A percentile compares a stretch with the other conserved stretches of the same genome.
Conservation (phyloP, 1,284 basidiomycete genomes). For the Polyporus tsugae region DNA sequence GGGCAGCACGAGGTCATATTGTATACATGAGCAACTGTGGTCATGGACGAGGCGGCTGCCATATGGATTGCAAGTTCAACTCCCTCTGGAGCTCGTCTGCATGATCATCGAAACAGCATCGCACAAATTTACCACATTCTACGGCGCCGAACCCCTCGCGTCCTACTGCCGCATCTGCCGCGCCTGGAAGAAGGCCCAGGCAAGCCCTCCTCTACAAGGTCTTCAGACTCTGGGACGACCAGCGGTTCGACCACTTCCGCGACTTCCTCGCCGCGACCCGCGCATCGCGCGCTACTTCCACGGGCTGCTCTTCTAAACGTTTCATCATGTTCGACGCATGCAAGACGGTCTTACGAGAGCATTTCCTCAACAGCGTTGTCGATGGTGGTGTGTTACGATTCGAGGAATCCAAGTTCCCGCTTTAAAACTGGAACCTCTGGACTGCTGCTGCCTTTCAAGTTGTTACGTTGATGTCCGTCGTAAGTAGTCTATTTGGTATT, state of each 20-base stretch:
- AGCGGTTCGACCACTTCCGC: constrained; percentile 13
- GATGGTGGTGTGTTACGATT: neutral
- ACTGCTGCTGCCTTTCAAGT: too few species aligned
- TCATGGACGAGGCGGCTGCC: too few species aligned
- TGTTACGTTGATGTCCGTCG: too few species aligned
- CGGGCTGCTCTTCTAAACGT: neutral
- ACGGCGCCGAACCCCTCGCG: too few species aligned
- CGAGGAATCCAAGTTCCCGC: too few species aligned
- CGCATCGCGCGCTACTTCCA: constrained; percentile 6
- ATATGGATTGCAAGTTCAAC: too few species aligned
- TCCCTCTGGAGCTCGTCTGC: neutral
- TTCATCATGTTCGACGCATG: neutral
- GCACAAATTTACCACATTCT: neutral
- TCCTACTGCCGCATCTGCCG: neutral
- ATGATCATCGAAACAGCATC: neutral
- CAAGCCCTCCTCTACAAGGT: constrained; percentile 8
- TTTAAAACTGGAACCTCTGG: too few species aligned
- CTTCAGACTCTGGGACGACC: neutral
- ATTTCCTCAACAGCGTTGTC: neutral
- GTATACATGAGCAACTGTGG: too few species aligned
- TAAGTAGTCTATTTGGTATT: too few species aligned
- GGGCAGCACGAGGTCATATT: too few species aligned
- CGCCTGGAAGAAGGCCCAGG: neutral
- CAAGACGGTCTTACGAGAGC: neutral
- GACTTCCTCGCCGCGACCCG: constrained; percentile 4